Evolutionary conservation across 1,284 basidiomycete species (phyloP), one percentile per base, ranked within the genome.

Genomic region (Moesziomyces parantarcticus): DNA sequence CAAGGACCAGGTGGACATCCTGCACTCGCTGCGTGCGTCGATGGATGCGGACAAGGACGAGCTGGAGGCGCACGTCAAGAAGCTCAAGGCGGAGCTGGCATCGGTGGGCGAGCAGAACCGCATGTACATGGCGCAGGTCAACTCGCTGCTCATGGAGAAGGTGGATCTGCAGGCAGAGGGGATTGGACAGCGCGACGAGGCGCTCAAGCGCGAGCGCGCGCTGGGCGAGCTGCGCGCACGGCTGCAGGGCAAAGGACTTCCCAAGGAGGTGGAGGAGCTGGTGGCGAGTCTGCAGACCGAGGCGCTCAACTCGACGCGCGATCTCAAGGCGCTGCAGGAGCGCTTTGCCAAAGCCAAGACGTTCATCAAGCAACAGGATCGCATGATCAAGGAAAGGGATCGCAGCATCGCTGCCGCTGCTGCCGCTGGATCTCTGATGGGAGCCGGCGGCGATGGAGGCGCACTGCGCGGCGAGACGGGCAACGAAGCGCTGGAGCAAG

Each of bases 341-440:
- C 94, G 93, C 83, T 87, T 97, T 49, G 83, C 87, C 69, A 94
- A 94, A 84, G 92, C 93, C 5, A 90, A 90, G 76, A 87, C 93
- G 91, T 94, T 96, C 84, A 94, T 97, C 86, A 92, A 92, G 84
- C 88, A 90, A 53, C 94, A 97, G 84, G 93, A 96, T 85, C 67
- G 64, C 49, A 74, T 78, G 66, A 68, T 79, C 66, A 77, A 79
- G 65, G 77, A 77, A 18, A 73, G 65, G 53, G 73, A 79, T 40
- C 58, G 77, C 21, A 61, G 51, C 48, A 47, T 67, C 21, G 71
- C 61, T 18, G 60, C 57, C 11, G 58, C 53, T 0, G 56, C 60
- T 2, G 58, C 57, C 8, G 58, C 50, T 16, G 55, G 50, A 42
- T 58, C 44, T 53, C 50, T 68, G 20, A 47, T 45, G 16, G 62